Percentiles rank a stretch among this genome's conserved stretches.
Evolutionary conservation across 352 stramenopile species (phyloP).

Genomic region (Phytophthora citricola): DNA sequence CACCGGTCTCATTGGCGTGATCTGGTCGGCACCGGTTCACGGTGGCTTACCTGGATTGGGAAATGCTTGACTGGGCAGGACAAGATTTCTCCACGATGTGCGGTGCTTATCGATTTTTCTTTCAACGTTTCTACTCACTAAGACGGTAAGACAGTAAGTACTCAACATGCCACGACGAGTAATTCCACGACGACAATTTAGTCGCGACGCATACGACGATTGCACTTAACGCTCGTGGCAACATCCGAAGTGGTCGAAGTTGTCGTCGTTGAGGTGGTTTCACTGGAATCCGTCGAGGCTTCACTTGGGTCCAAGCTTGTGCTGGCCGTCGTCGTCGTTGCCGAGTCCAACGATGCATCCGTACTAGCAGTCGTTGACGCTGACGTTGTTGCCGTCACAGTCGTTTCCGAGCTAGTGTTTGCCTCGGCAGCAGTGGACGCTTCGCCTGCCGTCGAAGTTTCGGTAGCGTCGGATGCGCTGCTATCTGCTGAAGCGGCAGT

Average conservation of each 20-base stretch:
- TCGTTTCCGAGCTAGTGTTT: conserved; percentile 8
- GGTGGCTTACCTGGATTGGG: not conserved
- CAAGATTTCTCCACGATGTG: not conserved
- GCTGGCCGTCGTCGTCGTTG: not conserved
- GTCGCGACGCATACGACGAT: conserved; percentile 18
- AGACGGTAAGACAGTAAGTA: too few species aligned
- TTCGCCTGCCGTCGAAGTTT: conserved; percentile 5
- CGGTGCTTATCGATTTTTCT: not conserved
- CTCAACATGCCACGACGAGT: not conserved
- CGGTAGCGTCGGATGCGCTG: not conserved
- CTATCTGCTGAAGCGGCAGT: conserved; percentile 2
- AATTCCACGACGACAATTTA: conserved; percentile 3
- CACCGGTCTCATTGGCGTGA: too few species aligned
- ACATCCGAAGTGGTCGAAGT: conserved; percentile 8
- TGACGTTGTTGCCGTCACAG: not conserved
- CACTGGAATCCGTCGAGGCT: not conserved
- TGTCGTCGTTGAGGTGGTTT: conserved; percentile 2
- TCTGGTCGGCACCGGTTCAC: too few species aligned
- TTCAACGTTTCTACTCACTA: conserved; percentile 8
- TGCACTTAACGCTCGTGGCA: conserved; percentile 17
- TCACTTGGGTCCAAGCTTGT: conserved; percentile 3
- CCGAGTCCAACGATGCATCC: not conserved
- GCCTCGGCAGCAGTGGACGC: conserved; percentile 11
- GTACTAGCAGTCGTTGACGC: not conserved
- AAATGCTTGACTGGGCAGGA: not conserved